Conservation (phyloP, 345 rosid species). For the Dimocarpus longan region DNA sequence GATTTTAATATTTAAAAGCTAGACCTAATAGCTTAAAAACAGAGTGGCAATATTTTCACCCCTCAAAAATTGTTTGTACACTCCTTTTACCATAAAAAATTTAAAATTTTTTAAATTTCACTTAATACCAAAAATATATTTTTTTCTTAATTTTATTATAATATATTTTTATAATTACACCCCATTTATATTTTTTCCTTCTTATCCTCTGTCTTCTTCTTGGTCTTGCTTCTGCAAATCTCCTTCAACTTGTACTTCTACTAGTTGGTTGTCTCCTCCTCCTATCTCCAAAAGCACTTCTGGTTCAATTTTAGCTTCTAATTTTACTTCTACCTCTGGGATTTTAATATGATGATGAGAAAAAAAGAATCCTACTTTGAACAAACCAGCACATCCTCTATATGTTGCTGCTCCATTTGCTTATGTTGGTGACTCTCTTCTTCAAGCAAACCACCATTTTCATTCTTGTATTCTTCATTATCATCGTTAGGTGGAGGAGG, state of each 20-base stretch:
- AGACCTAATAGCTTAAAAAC: too few relatives aligned
- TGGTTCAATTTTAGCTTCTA: neutral
- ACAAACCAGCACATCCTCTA: conserved; percentile 1
- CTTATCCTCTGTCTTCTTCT: conserved; percentile 3
- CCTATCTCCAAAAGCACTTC: conserved; percentile 9
- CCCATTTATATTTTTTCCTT: neutral
- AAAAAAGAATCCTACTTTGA: conserved; percentile 35
- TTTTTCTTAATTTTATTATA: too few relatives aligned
- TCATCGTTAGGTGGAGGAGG: conserved; percentile 38
- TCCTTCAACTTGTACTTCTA: conserved; percentile 1
- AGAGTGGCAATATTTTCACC: too few relatives aligned
- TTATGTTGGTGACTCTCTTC: conserved; percentile 6
- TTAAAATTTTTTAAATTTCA: too few relatives aligned
- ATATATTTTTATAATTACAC: too few relatives aligned
- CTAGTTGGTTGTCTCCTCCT: conserved; percentile 2
- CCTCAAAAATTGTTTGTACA: too few relatives aligned
- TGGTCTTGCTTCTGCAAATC: neutral
- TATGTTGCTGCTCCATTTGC: conserved; percentile 37
- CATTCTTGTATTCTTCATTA: conserved; percentile 22
- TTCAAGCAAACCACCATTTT: neutral
- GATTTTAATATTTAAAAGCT: too few relatives aligned
- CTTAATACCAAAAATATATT: too few relatives aligned
- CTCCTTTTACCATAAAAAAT: too few relatives aligned
- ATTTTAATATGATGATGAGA: conserved; percentile 18
- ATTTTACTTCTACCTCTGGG: conserved; percentile 25